phyloP scores from a whole-genome alignment of 1,139 yeast genomes.

The Meyerozyma athensensis region DNA sequence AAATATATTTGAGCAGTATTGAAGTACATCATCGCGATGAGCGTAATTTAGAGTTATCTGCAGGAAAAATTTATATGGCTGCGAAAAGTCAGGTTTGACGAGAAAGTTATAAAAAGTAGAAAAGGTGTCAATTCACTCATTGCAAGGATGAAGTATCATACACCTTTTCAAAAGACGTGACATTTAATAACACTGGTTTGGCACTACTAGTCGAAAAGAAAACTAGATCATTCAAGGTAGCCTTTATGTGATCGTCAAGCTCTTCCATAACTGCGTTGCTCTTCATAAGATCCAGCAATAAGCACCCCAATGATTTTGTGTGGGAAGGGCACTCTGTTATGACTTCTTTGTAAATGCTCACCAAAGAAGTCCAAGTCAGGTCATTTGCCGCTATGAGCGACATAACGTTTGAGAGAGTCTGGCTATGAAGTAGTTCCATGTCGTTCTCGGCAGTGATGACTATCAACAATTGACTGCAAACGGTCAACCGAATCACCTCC shows the following conservation, averaged over 20 bases:
- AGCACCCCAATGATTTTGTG: background rate
- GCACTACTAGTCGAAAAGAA: background rate
- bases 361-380: background rate
- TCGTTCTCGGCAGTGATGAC: no score
- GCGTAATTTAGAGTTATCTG: slow-evolving; percentile 11
- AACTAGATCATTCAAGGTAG: background rate
- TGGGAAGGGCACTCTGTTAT: background rate
- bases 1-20: slow-evolving; percentile 6
- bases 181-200: no score
- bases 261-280: background rate
- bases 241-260: background rate
- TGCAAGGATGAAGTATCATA: no score
- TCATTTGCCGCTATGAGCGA: no score
- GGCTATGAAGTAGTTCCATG: no score
- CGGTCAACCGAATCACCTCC: no score
- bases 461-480: no score
- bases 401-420: no score
- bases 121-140: background rate
- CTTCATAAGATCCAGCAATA: background rate
- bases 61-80: slow-evolving; percentile 4
- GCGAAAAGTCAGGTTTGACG: no score
- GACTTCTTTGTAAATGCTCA: background rate
- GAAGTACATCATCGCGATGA: slow-evolving; percentile 6
- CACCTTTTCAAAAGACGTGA: no score
- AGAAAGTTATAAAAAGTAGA: no score